phyloP scores from a whole-genome alignment of 2,329 filamentous ascomycete genomes.

The Phyllosticta paracitricarpa region DNA sequence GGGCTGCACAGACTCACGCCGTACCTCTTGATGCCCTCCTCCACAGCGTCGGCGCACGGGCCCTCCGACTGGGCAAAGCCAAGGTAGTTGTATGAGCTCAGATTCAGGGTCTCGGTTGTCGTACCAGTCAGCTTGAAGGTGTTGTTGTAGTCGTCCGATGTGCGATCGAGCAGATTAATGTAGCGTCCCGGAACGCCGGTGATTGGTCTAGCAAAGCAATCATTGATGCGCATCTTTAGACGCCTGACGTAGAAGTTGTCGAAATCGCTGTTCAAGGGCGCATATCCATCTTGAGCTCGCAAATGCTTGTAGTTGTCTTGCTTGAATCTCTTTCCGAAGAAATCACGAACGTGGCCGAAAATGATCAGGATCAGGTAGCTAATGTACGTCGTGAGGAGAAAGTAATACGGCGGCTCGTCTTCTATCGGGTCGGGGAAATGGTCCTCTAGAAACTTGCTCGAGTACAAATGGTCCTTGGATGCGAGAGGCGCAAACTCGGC shows the following conservation, averaged over 20 bases:
- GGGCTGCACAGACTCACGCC: slow-evolving; percentile 76
- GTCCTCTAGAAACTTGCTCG: slow-evolving; percentile 75
- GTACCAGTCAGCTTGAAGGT: slow-evolving; percentile 85
- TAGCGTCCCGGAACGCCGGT: slow-evolving; percentile 90
- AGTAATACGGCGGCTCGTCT: slow-evolving; percentile 95
- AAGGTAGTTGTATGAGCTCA: slow-evolving; percentile 99
- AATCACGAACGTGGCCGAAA: slow-evolving; percentile 90
- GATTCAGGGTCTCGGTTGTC: slow-evolving; percentile 87
- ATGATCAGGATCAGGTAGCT: slow-evolving; percentile 94
- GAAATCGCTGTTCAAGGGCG: slow-evolving; percentile 93
- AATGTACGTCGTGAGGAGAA: slow-evolving; percentile 93
- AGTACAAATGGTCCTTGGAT: slow-evolving; percentile 73
- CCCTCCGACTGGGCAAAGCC: slow-evolving; percentile 97
- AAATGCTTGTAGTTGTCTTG: slow-evolving; percentile 79
- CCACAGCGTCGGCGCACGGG: slow-evolving; percentile 86
- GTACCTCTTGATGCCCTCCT: slow-evolving; percentile 75
- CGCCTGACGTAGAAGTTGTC: slow-evolving; percentile 96
- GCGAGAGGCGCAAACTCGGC: slow-evolving; percentile 85
- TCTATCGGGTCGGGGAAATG: slow-evolving; percentile 75
- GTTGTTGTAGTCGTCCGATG: slow-evolving; percentile 82
- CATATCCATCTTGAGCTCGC: slow-evolving; percentile 77
- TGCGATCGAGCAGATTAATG: slow-evolving; percentile 86
- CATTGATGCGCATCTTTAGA: slow-evolving; percentile 88
- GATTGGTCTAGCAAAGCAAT: slow-evolving; percentile 87
- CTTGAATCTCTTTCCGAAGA: slow-evolving; percentile 93